phyloP scores from a whole-genome alignment of 148 eudicot species.

The Rheum nobile region DNA sequence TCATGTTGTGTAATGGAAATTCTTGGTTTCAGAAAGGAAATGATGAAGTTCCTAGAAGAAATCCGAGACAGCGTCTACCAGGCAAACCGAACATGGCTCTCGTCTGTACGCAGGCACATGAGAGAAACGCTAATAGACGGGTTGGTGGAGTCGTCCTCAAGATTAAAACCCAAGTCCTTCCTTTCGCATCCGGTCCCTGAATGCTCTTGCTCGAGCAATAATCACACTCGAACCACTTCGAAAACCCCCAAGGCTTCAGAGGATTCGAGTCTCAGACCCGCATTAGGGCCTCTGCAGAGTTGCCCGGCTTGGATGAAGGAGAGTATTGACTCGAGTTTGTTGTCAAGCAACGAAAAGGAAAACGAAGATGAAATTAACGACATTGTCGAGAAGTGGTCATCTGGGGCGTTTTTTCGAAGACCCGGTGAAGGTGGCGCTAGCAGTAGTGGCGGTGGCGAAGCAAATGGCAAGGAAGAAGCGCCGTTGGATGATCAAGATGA shows the following conservation, averaged over 20 bases:
- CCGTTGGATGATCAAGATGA: constrained; percentile 84
- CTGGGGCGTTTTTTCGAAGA: constrained; percentile 37
- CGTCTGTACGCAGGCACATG: constrained; percentile 56
- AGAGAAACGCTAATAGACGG: constrained; percentile 39
- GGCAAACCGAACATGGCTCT: constrained; percentile 80
- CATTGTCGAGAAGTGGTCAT: constrained; percentile 29
- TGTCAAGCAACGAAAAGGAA: constrained; percentile 29
- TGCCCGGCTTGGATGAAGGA: constrained; percentile 67
- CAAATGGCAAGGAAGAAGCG: constrained; percentile 43
- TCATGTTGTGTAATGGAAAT: not conserved
- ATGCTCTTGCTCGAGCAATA: constrained; percentile 47
- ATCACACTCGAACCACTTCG: constrained; percentile 8
- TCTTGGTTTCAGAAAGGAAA: constrained; percentile 41
- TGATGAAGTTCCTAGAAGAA: constrained; percentile 45
- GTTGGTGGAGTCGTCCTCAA: constrained; percentile 26
- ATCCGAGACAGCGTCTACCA: constrained; percentile 49
- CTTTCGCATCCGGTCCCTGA: constrained; percentile 77
- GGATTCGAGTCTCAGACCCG: constrained; percentile 18
- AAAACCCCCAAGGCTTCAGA: constrained; percentile 18
- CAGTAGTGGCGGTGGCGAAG: constrained; percentile 25
- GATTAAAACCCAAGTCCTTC: constrained; percentile 45
- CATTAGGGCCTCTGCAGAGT: constrained; percentile 26
- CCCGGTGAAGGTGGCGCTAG: constrained; percentile 25
- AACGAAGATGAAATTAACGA: constrained; percentile 48
- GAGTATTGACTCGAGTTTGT: not conserved